Evolutionary conservation across 2,329 filamentous ascomycete genomes (phyloP).

Genomic region (Fusarium mundagurra): DNA sequence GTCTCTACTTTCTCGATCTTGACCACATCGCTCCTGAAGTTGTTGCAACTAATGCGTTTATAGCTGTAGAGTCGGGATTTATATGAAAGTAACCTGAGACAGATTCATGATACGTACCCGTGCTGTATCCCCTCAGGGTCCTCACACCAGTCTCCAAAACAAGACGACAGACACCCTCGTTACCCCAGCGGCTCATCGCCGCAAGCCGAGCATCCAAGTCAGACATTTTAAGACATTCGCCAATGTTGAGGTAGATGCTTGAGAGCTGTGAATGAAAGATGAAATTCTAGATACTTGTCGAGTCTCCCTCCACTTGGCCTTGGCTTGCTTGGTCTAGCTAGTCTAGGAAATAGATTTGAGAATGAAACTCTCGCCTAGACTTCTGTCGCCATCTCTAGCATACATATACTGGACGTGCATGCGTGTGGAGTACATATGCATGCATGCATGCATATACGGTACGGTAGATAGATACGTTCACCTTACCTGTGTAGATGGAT

Average conservation of each 20-base stretch:
- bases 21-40: background rate
- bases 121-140: constrained; percentile 21
- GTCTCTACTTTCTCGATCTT: background rate
- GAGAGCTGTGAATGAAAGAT: background rate
- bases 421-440: background rate
- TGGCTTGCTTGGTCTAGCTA: constrained; percentile 1
- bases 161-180: constrained; percentile 12
- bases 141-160: constrained; percentile 11
- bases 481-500: constrained; percentile 11
- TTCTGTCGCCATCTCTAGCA: constrained; percentile 3
- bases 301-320: constrained; percentile 26
- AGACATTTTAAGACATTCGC: constrained; percentile 20
- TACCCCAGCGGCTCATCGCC: constrained; percentile 8
- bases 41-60: background rate
- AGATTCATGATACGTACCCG: background rate
- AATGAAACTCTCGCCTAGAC: constrained; percentile 5
- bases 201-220: constrained; percentile 28
- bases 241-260: background rate
- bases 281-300: background rate
- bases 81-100: constrained; percentile 1
- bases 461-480: constrained; percentile 16
- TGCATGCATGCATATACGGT: constrained; percentile 26
- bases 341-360: background rate
- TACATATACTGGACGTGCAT: background rate
- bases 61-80: background rate